These are phyloP conservation scores for Lactarius akahatsu DNA, from an alignment of 768 basidiomycete species.

Conservation along the genomic window DNA sequence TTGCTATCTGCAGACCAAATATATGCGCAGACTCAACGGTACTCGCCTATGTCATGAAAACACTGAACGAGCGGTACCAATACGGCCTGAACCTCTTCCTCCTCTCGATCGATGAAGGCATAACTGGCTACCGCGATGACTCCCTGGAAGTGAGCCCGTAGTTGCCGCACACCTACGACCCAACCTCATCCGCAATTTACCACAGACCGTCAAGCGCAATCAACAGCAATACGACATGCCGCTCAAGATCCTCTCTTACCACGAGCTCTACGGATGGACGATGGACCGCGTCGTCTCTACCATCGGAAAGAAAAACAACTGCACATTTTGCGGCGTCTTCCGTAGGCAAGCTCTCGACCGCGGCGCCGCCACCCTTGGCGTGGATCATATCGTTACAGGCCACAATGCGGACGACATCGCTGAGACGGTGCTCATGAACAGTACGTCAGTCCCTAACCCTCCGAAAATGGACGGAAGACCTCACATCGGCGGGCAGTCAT, in stretches of 20 bases:
- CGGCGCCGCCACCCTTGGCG: constrained; percentile 82
- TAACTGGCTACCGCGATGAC: constrained; percentile 97
- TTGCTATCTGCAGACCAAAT: neutral
- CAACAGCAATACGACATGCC: constrained; percentile 94
- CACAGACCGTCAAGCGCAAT: constrained; percentile 94
- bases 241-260: constrained; percentile 92
- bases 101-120: constrained; percentile 97
- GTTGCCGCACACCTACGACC: neutral
- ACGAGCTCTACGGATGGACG: constrained; percentile 98
- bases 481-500: constrained; percentile 59
- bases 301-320: constrained; percentile 96
- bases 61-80: constrained; percentile 88
- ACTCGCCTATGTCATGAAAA: constrained; percentile 94
- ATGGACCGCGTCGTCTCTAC: constrained; percentile 97
- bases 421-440: constrained; percentile 98
- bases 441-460: constrained; percentile 47
- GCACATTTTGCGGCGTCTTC: constrained; percentile 99
- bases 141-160: constrained; percentile 73
- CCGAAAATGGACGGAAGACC: constrained; percentile 8
- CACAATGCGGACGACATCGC: constrained; percentile 99
- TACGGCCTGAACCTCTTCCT: constrained; percentile 91
- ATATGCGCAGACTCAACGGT: constrained; percentile 84
- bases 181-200: constrained; percentile 9
- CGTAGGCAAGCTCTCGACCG: constrained; percentile 94
- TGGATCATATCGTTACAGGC: constrained; percentile 97